Base-by-base conservation (phyloP, 345 rosid genomes). In the Kernera saxatilis region DNA sequence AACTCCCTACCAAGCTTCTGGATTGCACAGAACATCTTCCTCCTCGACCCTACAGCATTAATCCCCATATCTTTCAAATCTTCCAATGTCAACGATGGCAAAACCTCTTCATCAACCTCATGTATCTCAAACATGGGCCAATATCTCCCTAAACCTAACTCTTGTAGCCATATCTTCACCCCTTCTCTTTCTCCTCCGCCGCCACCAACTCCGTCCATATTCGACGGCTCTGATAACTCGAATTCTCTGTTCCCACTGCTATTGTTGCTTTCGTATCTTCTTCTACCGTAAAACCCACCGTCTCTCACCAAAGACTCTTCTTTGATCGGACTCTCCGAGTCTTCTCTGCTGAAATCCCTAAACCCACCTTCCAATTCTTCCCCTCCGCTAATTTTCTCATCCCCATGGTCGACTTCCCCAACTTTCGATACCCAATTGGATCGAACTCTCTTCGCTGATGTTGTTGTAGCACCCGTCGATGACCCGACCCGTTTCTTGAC, bases 61-160 rank as follows among this genome's bases (percentile, higher is more conserved):
- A 90, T 88, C 39, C 96, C 96, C 91, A 90, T 90, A 78, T 90
- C 96, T 81, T 87, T 90, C 85, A 90, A 81, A 83, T 90, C 96
- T 70, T 88, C 96, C 82, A 90, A 59, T n/a, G 96, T 87, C 73
- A 90, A 81, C 91, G 84, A 82, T 19, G 91, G 91, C 79, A 90
- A 76, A 29, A 86, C 88, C 68, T 88, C 96, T 79, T 90, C 93
- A 78, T 90, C 96, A 71, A 90, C 96, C 77, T 90, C 93, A 79
- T 90, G 93, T 50, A 90, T 83, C 80, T 90, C 91, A 17, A 88
- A 90, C 74, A 88, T 86, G 0, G 93, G 86, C 11, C 91, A 88
- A 57, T 90, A 90, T 46, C 90, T 78, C 62, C 93, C 91, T 70
- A 90, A 85, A 44, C 96, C 93, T 49, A 90, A 67, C 48, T 75